A percentile compares a stretch with the other conserved stretches of the same genome.
Conservation (phyloP, 2,329 filamentous ascomycete genomes). For the Diaporthe sp. region DNA sequence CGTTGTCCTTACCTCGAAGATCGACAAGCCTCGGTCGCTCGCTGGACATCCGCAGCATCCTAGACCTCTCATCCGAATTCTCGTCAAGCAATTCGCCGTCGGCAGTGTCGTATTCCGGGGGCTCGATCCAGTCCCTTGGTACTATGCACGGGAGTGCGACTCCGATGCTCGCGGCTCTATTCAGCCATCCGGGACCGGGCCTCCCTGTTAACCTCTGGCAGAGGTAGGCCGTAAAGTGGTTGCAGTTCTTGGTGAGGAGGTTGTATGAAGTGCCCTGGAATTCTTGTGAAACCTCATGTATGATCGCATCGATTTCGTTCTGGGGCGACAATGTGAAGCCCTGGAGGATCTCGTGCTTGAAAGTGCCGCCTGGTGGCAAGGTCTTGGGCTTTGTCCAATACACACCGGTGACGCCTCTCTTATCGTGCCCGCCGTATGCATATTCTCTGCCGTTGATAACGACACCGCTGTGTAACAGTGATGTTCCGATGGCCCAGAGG, state of each 20-base stretch:
- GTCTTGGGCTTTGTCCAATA: slow-evolving; percentile 82
- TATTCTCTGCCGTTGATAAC: slow-evolving; percentile 85
- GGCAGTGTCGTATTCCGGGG: slow-evolving; percentile 79
- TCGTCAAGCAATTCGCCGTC: slow-evolving; percentile 76
- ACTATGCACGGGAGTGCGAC: slow-evolving; percentile 85
- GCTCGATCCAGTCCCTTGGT: slow-evolving; percentile 82
- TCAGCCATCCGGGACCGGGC: slow-evolving; percentile 79
- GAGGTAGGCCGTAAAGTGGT: slow-evolving; percentile 85
- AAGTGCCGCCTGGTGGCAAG: slow-evolving; percentile 81
- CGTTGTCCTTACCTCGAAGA: slow-evolving; percentile 36
- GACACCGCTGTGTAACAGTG: slow-evolving; percentile 84
- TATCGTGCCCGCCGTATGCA: slow-evolving; percentile 85
- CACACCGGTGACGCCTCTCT: slow-evolving; percentile 77
- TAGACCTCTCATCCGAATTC: slow-evolving; percentile 63
- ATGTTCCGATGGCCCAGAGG: slow-evolving; percentile 81
- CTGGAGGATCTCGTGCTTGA: slow-evolving; percentile 79
- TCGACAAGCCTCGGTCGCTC: slow-evolving; percentile 40
- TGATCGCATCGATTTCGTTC: slow-evolving; percentile 76
- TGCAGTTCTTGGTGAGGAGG: slow-evolving; percentile 85
- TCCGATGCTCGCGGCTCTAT: slow-evolving; percentile 85
- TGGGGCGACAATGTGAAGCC: slow-evolving; percentile 79
- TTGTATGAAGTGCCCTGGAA: slow-evolving; percentile 85
- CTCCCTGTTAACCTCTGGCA: slow-evolving; percentile 78
- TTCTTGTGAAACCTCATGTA: slow-evolving; percentile 74
- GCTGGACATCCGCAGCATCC: slow-evolving; percentile 62